Conservation (phyloP, 352 stramenopile species). For the Pilasporangium apinafurcum region DNA sequence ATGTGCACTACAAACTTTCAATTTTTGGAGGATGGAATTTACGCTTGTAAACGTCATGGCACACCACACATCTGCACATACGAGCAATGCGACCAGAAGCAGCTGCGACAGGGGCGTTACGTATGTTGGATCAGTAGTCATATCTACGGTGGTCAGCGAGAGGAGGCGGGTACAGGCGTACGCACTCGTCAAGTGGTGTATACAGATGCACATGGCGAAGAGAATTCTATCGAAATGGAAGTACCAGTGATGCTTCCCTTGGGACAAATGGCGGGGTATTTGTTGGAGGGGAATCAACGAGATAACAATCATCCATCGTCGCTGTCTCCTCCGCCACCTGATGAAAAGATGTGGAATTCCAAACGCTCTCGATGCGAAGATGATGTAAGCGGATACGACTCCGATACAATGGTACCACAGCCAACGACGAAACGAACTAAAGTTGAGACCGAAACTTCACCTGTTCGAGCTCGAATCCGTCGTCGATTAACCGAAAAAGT, state of each 20-base stretch:
- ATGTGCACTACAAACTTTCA: constrained; percentile 39
- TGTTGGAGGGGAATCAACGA: constrained; percentile 37
- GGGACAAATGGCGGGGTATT: constrained; percentile 48
- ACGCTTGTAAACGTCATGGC: constrained; percentile 55
- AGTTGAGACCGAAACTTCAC: constrained; percentile 36
- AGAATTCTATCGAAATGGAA: constrained; percentile 62
- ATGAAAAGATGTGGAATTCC: constrained; percentile 34
- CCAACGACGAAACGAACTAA: constrained; percentile 23
- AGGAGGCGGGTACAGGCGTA: constrained; percentile 56
- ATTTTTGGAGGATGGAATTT: constrained; percentile 72
- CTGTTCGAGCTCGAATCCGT: constrained; percentile 48
- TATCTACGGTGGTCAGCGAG: constrained; percentile 54
- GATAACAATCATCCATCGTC: constrained; percentile 30
- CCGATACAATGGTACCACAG: constrained; percentile 17
- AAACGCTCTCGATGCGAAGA: constrained; percentile 12
- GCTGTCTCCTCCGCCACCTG: constrained; percentile 51
- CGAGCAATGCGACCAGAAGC: constrained; percentile 59
- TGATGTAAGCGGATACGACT: constrained; percentile 10
- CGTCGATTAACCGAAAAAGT: constrained; percentile 43
- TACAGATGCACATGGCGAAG: constrained; percentile 41
- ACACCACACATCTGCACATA: constrained; percentile 72
- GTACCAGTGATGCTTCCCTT: constrained; percentile 61
- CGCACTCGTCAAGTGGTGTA: constrained; percentile 55
- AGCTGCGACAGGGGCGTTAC: constrained; percentile 44
- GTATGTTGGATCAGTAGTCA: constrained; percentile 63